Conservation (phyloP, 805 yeast genomes). For the Kazachstania psychrophila region DNA sequence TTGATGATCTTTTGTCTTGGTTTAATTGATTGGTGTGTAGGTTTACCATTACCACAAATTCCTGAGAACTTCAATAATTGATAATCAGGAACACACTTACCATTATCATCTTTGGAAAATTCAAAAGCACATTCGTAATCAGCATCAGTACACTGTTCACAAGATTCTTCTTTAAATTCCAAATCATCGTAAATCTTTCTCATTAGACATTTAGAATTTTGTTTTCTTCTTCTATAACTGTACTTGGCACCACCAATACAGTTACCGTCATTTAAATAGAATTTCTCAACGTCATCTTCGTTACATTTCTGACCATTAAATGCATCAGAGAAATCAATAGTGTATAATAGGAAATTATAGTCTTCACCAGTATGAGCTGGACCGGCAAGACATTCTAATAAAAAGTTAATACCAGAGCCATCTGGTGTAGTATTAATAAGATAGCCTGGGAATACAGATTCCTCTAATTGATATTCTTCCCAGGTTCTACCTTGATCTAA, state of each 20-base stretch:
- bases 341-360: constrained; percentile 15
- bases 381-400: constrained; percentile 37
- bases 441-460: constrained; percentile 33
- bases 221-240: constrained; percentile 53
- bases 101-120: constrained; percentile 31
- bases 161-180: constrained; percentile 39
- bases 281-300: constrained; percentile 51
- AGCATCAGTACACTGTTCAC: constrained; percentile 47
- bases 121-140: constrained; percentile 68
- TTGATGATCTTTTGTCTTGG: constrained; percentile 14
- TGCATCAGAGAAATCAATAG: constrained; percentile 49
- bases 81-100: constrained; percentile 40
- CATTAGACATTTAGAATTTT: constrained; percentile 49
- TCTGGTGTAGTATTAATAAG: constrained; percentile 51
- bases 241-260: constrained; percentile 68
- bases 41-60: constrained; percentile 11
- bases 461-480: constrained; percentile 42
- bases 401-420: constrained; percentile 55
- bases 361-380: constrained; percentile 6
- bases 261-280: constrained; percentile 33
- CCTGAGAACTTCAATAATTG: constrained; percentile 14
- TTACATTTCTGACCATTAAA: constrained; percentile 38
- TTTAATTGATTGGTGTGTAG: constrained; percentile 6
- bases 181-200: constrained; percentile 32
- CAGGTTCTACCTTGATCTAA: constrained; percentile 68